A percentile compares a stretch with the other conserved stretches of the same genome.
Conservation (phyloP, 805 yeast genomes). For the Ogataea saltuana region DNA sequence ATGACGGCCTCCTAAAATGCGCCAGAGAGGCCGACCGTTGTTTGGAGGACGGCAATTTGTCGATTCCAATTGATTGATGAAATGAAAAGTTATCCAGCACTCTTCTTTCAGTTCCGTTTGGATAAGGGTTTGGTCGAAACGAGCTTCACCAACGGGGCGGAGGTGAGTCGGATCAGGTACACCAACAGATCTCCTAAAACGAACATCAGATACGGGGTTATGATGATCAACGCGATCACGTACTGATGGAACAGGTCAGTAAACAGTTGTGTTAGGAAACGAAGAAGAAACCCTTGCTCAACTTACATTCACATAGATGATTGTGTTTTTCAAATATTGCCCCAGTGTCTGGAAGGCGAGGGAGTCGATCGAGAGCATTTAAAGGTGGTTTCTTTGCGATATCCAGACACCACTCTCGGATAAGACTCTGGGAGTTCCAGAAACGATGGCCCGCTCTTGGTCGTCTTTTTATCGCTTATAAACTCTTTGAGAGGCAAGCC, state of each 20-base stretch:
- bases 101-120: slow-evolving; percentile 2
- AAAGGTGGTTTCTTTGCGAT: background rate
- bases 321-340: slow-evolving; percentile 18
- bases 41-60: too few relatives aligned
- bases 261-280: background rate
- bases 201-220: slow-evolving; percentile 29
- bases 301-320: slow-evolving; percentile 26
- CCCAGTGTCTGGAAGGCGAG: slow-evolving; percentile 3
- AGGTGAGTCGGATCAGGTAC: slow-evolving; percentile 22
- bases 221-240: slow-evolving; percentile 24
- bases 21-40: too few relatives aligned
- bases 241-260: slow-evolving; percentile 11
- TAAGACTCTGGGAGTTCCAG: too few relatives aligned
- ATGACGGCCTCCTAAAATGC: too few relatives aligned
- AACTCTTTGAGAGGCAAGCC: background rate
- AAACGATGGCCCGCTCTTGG: too few relatives aligned
- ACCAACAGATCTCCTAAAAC: slow-evolving; percentile 27
- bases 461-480: background rate
- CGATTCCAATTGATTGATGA: too few relatives aligned
- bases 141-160: slow-evolving; percentile 11
- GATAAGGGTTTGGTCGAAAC: background rate
- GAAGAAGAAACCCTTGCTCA: background rate
- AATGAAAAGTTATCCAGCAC: too few relatives aligned
- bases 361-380: slow-evolving; percentile 12
- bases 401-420: too few relatives aligned